These are phyloP conservation scores for Neurospora sp. DNA, from an alignment of 495 filamentous ascomycete species.

Conservation along the genomic window DNA sequence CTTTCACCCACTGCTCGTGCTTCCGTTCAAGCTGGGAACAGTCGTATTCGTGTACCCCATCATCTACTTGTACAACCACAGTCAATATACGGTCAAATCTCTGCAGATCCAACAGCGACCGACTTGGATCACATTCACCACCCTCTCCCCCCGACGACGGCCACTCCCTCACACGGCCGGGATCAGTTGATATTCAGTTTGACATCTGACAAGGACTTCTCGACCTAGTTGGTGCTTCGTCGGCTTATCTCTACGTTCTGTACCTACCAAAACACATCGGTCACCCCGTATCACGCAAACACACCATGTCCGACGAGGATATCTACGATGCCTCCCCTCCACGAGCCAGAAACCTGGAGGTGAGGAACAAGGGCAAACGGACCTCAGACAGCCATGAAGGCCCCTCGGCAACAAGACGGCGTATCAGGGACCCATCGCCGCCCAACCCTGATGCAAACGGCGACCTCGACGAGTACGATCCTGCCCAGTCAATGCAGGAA, in stretches of 20 bases:
- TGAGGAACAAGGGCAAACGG: conserved; percentile 38
- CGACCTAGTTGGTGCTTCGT: not conserved
- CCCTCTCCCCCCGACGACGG: not conserved
- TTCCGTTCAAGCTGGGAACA: not conserved
- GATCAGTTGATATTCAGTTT: not conserved
- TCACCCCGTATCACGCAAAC: not conserved
- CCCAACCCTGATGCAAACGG: not conserved
- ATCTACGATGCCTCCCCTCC: not conserved
- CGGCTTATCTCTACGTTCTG: not conserved
- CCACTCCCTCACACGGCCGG: not conserved
- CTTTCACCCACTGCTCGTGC: not conserved
- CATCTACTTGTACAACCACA: not conserved
- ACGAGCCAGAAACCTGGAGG: not conserved
- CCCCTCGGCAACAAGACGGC: conserved; percentile 24
- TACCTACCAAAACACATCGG: not conserved
- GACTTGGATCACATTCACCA: not conserved
- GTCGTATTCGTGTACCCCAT: not conserved
- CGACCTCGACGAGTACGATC: conserved; percentile 60
- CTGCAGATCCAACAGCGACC: not conserved
- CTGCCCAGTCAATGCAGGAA: conserved; percentile 75
- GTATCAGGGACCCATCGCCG: conserved; percentile 26
- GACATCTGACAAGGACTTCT: not conserved
- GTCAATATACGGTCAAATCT: not conserved
- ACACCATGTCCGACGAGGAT: not conserved
- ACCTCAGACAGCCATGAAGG: conserved; percentile 35